A percentile compares a stretch with the other conserved stretches of the same genome.
Conservation (phyloP, 257 asterid species). For the Solanum okadae region DNA sequence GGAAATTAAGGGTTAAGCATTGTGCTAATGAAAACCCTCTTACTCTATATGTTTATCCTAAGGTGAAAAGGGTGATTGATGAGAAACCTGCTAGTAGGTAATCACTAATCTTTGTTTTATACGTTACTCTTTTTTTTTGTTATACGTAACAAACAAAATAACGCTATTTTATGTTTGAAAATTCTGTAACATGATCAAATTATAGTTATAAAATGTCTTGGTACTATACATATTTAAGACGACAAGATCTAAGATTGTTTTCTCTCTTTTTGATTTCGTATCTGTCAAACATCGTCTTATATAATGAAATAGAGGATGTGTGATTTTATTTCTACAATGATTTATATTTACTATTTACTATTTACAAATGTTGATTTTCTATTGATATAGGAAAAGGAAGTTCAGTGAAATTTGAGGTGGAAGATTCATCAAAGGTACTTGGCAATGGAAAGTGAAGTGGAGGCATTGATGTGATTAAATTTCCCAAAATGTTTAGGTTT, state of each 20-base stretch:
- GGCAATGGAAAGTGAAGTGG: background rate
- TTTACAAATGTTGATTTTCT: background rate
- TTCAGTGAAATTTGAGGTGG: background rate
- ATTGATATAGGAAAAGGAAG: background rate
- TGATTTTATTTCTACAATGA: too few relatives aligned
- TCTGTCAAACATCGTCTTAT: background rate
- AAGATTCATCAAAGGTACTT: background rate
- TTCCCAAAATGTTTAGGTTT: background rate
- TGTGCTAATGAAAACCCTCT: background rate
- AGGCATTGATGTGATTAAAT: background rate
- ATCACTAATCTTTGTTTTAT: background rate
- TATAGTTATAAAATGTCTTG: background rate
- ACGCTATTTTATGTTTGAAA: background rate
- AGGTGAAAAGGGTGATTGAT: background rate
- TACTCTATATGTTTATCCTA: background rate
- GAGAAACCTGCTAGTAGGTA: background rate
- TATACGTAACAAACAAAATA: background rate
- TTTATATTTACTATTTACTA: too few relatives aligned
- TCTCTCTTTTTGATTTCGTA: background rate
- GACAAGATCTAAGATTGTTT: background rate
- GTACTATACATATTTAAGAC: background rate
- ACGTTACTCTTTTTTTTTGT: background rate
- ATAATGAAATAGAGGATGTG: background rate
- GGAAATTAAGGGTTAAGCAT: background rate
- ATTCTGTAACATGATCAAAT: background rate